Evolutionary conservation across 805 yeast genomes (phyloP).

Genomic region (Wickerhamiella kazuoi): DNA sequence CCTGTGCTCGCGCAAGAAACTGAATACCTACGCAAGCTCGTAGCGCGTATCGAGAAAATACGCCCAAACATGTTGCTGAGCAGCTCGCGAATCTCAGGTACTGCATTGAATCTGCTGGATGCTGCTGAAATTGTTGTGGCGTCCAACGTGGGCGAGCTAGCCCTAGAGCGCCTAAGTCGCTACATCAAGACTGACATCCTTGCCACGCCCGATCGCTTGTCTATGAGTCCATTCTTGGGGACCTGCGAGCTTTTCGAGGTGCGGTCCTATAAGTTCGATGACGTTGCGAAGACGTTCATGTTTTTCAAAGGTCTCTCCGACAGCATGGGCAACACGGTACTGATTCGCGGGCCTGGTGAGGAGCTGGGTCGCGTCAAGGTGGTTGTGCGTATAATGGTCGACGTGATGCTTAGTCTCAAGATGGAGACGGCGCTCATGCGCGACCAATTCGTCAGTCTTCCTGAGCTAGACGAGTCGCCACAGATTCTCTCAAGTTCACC

Average conservation of each 20-base stretch:
- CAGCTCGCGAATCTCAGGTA: slow-evolving; percentile 65
- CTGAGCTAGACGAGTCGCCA: slow-evolving; percentile 20
- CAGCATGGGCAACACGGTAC: slow-evolving; percentile 65
- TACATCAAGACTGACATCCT: slow-evolving; percentile 73
- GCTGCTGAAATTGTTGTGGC: slow-evolving; percentile 70
- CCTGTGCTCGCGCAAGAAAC: slow-evolving; percentile 75
- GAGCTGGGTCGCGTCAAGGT: slow-evolving; percentile 54
- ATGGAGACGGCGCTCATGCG: slow-evolving; percentile 61
- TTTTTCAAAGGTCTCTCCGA: slow-evolving; percentile 61
- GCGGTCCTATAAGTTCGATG: slow-evolving; percentile 40
- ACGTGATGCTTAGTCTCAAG: slow-evolving; percentile 58
- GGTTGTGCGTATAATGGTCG: slow-evolving; percentile 63
- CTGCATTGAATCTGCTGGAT: slow-evolving; percentile 54
- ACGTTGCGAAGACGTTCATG: slow-evolving; percentile 45
- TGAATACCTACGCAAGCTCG: slow-evolving; percentile 67
- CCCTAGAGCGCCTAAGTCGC: slow-evolving; percentile 58
- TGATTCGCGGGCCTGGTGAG: slow-evolving; percentile 54
- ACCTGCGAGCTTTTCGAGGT: slow-evolving; percentile 56
- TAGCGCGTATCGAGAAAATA: slow-evolving; percentile 56
- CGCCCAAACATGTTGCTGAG: slow-evolving; percentile 65
- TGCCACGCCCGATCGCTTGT: slow-evolving; percentile 68
- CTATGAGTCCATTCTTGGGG: slow-evolving; percentile 57
- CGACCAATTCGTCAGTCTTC: slow-evolving; percentile 40
- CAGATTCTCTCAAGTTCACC: slow-evolving; percentile 71
- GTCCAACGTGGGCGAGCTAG: slow-evolving; percentile 62